Conservation (phyloP, 192 early-diverging fungal species). For the Backusella macrospora region DNA sequence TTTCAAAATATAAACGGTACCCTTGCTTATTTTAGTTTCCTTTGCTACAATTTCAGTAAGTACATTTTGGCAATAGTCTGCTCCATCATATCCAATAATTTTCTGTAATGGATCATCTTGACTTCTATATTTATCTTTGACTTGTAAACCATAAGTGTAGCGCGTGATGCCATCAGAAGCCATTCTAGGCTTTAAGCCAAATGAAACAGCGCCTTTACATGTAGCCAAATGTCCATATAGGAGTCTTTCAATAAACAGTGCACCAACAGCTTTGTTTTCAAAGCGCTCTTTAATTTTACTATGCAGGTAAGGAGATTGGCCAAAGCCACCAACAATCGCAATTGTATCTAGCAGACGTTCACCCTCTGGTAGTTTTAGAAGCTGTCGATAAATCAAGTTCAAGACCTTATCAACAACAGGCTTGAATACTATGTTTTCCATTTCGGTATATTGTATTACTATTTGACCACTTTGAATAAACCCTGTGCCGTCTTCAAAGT, state of each 20-base stretch:
- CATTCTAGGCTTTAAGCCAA: neutral
- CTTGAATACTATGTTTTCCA: slow-evolving; percentile 2
- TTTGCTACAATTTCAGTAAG: neutral
- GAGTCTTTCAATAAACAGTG: neutral
- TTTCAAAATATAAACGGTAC: neutral
- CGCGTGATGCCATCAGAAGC: neutral
- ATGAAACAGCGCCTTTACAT: neutral
- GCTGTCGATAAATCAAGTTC: neutral
- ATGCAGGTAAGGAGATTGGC: neutral
- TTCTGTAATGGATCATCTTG: neutral
- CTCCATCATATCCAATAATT: neutral
- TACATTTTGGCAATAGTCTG: neutral
- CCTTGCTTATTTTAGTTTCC: neutral
- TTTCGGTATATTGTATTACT: slow-evolving; percentile 48
- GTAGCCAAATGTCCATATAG: too few species aligned
- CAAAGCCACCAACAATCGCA: neutral
- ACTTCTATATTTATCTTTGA: neutral
- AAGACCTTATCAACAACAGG: neutral
- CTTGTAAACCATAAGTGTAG: too few species aligned
- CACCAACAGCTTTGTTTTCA: neutral
- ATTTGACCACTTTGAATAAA: slow-evolving; percentile 49
- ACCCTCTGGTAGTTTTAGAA: neutral
- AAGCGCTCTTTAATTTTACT: neutral
- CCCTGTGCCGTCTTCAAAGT: slow-evolving; percentile 44
- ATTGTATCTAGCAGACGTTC: neutral